phyloP scores from a whole-genome alignment of 331 rosid genomes.

The Spiraea crenata region DNA sequence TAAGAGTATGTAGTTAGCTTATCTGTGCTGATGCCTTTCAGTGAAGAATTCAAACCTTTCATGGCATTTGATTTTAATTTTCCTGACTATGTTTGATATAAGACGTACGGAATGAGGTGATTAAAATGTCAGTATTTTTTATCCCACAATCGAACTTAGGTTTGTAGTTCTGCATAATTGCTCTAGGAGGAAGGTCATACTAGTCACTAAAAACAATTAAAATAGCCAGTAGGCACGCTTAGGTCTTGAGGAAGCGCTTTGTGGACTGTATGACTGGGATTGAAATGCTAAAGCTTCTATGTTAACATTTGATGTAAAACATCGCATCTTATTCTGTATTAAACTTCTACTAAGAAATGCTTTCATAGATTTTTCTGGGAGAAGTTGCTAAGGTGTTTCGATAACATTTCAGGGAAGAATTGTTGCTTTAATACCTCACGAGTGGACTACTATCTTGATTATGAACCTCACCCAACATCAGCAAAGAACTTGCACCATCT shows the following conservation, averaged over 20 bases:
- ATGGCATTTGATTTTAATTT: not conserved
- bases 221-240: not conserved
- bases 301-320: not conserved
- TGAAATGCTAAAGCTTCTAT: not conserved
- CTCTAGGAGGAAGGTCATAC: not conserved
- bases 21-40: not conserved
- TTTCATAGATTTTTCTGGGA: slow-evolving; percentile 51
- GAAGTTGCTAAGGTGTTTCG: slow-evolving; percentile 53
- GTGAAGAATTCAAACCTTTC: not conserved
- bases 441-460: slow-evolving; percentile 66
- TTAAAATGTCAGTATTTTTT: not conserved
- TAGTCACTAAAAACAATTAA: slow-evolving; percentile 3
- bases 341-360: not conserved
- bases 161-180: not conserved
- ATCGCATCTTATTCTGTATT: not conserved
- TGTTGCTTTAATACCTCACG: slow-evolving; percentile 90
- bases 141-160: not conserved
- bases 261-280: not conserved
- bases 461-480: slow-evolving; percentile 88
- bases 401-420: slow-evolving; percentile 66
- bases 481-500: slow-evolving; percentile 83
- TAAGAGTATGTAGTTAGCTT: not conserved
- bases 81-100: not conserved
- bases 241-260: not conserved
- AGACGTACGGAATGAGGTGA: not conserved